Base-by-base conservation (phyloP, 768 basidiomycete genomes). In the Suillus bovinus region DNA sequence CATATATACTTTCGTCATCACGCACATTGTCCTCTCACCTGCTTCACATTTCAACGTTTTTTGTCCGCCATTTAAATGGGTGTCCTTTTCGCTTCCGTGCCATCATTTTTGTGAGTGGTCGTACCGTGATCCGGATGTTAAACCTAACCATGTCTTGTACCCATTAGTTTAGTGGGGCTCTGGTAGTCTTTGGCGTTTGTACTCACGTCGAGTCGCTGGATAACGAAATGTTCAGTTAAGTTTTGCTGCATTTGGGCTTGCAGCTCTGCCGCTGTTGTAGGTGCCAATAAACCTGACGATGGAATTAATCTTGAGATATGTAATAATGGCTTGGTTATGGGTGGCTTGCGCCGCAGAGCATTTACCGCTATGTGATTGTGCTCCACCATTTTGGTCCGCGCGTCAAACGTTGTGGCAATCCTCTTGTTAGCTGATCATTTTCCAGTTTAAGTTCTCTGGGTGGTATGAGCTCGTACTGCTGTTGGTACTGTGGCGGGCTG, bases 301-400 rank as follows among this genome's bases (percentile, higher is more conserved):
- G 42, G 11, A 24, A 29, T 27, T 29, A 9, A 47, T 41, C 46
- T 44, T 61, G 49, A 66, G 3, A n/a, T 58, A 22, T 41, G 36
- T n/a, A 11, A 20, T 34, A 42, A n/a, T n/a, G 72, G 72, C 41
- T 50, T 70, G 42, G n/a, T 57, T 13, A 33, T 74, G 54, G 64
- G 66, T 34, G 49, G 38, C 17, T 31, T 46, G 39, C 58, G 50
- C 24, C 47, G 33, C 9, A 58, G 62, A 20, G 54, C 64, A 20
- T 66, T 74, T 38, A 66, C 68, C 2, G 69, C 71, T 2, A 69
- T 50, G n/a, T n/a, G 61, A 47, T 74, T 8, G 14, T 66, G n/a
- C 72, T 72, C 13, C 67, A 54, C 68, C 31, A n/a, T 64, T 22
- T 75, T 65, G 72, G 66, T 69, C 59, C 63, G 72, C 73, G 34